A percentile compares a stretch with the other conserved stretches of the same genome.
These are phyloP conservation scores for Diaporthe velutina DNA, from an alignment of 2,329 filamentous ascomycete species.

Conservation along the genomic window DNA sequence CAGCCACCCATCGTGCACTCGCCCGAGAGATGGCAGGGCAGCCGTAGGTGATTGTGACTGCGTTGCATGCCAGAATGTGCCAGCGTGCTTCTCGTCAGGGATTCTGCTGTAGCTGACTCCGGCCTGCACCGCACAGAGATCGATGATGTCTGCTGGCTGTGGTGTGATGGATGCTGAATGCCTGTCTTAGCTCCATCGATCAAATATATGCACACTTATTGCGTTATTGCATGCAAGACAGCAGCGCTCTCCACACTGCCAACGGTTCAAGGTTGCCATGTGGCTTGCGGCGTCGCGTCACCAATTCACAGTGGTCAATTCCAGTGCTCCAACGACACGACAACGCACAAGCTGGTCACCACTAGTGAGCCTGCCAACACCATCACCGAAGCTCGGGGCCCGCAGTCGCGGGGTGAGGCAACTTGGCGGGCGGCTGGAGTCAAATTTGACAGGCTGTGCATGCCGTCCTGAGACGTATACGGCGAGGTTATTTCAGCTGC, in stretches of 20 bases:
- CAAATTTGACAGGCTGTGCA: slow-evolving; percentile 28
- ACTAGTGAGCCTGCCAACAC: neutral
- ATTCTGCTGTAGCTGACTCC: neutral
- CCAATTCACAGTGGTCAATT: neutral
- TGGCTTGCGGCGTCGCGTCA: slow-evolving; percentile 38
- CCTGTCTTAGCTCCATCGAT: neutral
- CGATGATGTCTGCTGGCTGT: neutral
- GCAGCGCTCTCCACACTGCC: slow-evolving; percentile 9
- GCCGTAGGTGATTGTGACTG: neutral
- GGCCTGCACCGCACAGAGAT: neutral
- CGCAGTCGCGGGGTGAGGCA: neutral
- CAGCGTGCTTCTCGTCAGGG: neutral
- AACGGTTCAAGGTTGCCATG: slow-evolving; percentile 21
- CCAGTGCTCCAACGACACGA: neutral
- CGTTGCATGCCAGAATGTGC: no score
- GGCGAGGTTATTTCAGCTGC: slow-evolving; percentile 23
- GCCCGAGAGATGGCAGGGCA: slow-evolving; percentile 33
- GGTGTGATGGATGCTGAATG: neutral
- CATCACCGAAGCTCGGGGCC: neutral
- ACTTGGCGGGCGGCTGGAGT: slow-evolving; percentile 27
- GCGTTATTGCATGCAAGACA: neutral
- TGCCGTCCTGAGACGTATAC: slow-evolving; percentile 30
- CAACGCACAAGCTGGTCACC: slow-evolving; percentile 10
- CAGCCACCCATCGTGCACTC: neutral
- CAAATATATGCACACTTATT: neutral